Evolutionary conservation across 306 rosid genomes (phyloP).

Genomic region (Arachis hypogaea): DNA sequence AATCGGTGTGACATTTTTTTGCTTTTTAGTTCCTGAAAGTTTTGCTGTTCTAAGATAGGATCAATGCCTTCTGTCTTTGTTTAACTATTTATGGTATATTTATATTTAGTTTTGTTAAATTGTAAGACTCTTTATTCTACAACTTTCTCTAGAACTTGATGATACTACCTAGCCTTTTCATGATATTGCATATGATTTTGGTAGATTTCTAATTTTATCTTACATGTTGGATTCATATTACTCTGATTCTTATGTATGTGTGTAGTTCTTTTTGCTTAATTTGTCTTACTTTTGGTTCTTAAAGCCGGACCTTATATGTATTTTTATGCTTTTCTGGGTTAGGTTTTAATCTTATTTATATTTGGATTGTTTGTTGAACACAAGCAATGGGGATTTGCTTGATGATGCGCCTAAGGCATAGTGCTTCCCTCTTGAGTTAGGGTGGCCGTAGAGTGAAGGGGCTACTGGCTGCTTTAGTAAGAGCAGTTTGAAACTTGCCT

Average conservation of each 20-base stretch:
- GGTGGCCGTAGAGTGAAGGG: conserved; percentile 30
- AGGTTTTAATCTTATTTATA: too few species aligned
- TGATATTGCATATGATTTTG: background rate
- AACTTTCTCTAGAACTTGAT: background rate
- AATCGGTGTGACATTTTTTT: conserved; percentile 31
- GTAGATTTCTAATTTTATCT: background rate
- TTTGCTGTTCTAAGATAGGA: conserved; percentile 21
- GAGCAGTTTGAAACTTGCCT: too few species aligned
- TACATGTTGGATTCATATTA: too few species aligned
- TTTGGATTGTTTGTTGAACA: background rate
- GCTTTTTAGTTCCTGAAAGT: conserved; percentile 21
- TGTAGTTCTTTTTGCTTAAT: too few species aligned
- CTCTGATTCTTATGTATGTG: too few species aligned
- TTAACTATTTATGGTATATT: conserved; percentile 9
- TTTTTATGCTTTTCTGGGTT: too few species aligned
- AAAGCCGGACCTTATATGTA: too few species aligned
- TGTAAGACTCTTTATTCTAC: conserved; percentile 18
- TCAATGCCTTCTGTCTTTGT: conserved; percentile 1
- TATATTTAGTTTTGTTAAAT: conserved; percentile 27
- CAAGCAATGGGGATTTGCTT: background rate
- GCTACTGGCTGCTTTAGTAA: too few species aligned
- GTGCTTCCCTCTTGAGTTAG: conserved; percentile 47
- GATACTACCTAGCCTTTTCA: background rate
- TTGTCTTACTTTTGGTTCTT: too few species aligned
- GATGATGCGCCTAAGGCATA: conserved; percentile 36